phyloP scores from a whole-genome alignment of 2,329 filamentous ascomycete genomes.

The Juglanconis juglandina region DNA sequence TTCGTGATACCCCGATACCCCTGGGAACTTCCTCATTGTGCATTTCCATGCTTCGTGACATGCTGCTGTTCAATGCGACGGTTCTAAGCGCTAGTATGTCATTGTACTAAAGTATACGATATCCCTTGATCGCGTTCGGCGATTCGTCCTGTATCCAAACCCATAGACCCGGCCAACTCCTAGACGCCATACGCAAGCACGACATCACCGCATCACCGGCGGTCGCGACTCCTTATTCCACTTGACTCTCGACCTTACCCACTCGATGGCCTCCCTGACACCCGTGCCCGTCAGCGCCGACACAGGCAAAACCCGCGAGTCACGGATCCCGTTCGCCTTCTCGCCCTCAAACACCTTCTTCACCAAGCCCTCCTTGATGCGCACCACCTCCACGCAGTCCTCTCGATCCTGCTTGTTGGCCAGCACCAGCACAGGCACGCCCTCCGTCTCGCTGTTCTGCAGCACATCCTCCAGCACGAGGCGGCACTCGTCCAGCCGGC shows the following conservation, averaged over 20 bases:
- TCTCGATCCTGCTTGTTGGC: slow-evolving; percentile 98
- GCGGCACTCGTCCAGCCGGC: slow-evolving; percentile 81
- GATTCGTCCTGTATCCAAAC: not conserved
- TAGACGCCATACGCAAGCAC: slow-evolving; percentile 3
- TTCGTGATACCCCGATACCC: slow-evolving; percentile 43
- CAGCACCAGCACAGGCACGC: slow-evolving; percentile 85
- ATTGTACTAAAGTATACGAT: not conserved
- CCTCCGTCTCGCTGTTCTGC: slow-evolving; percentile 80
- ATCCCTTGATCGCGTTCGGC: not conserved
- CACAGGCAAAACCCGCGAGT: slow-evolving; percentile 86
- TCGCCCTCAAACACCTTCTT: slow-evolving; percentile 95
- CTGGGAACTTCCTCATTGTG: slow-evolving; percentile 14
- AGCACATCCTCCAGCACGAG: slow-evolving; percentile 87
- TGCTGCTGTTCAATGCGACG: not conserved
- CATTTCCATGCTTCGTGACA: slow-evolving; percentile 6
- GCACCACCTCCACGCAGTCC: slow-evolving; percentile 94
- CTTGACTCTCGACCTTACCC: slow-evolving; percentile 85
- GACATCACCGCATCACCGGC: slow-evolving; percentile 78
- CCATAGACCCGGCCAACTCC: not conserved
- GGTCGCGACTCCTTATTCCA: slow-evolving; percentile 95
- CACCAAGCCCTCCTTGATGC: slow-evolving; percentile 95
- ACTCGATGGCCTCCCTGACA: slow-evolving; percentile 93
- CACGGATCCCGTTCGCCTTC: slow-evolving; percentile 78
- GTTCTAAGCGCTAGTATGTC: not conserved
- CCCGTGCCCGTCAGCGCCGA: slow-evolving; percentile 86